Conservation (phyloP, 164 flowering plant genomes). For the Vitis amurensis region DNA sequence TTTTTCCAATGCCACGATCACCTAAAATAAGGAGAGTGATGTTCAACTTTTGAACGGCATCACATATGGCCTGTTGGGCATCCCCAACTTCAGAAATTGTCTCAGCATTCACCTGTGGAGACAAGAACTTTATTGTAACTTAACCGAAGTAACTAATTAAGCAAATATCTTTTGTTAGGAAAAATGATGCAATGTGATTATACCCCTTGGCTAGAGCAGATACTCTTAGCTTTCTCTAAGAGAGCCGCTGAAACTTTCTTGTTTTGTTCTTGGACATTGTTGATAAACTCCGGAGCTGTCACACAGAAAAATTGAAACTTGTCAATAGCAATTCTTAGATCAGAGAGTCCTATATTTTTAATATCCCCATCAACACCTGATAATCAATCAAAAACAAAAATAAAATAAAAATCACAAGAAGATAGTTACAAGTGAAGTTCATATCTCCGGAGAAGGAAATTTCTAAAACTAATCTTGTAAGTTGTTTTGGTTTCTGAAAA, state of each 20-base stretch:
- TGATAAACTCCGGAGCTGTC: constrained; percentile 20
- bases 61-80: constrained; percentile 19
- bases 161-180: too few species aligned
- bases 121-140: not conserved
- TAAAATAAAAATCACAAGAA: not conserved
- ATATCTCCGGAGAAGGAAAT: too few species aligned
- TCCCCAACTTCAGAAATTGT: constrained; percentile 18
- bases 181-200: not conserved
- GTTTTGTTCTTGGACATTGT: constrained; percentile 16
- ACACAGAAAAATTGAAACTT: not conserved
- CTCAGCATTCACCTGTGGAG: constrained; percentile 19
- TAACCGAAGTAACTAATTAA: not conserved
- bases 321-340: not conserved
- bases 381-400: not conserved
- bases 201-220: constrained; percentile 31
- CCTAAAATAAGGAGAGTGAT: constrained; percentile 27
- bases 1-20: constrained; percentile 20
- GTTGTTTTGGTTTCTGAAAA: too few species aligned
- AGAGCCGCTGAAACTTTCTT: constrained; percentile 19
- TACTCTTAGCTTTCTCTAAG: constrained; percentile 27
- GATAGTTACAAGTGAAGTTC: too few species aligned
- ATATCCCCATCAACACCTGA: not conserved
- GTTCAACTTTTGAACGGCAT: constrained; percentile 18
- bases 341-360: not conserved
- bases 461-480: too few species aligned